Percentiles rank a stretch among this genome's conserved stretches.
These are phyloP conservation scores for Capsicum baccatum DNA, from an alignment of 257 asterid genomes.

Conservation along the genomic window DNA sequence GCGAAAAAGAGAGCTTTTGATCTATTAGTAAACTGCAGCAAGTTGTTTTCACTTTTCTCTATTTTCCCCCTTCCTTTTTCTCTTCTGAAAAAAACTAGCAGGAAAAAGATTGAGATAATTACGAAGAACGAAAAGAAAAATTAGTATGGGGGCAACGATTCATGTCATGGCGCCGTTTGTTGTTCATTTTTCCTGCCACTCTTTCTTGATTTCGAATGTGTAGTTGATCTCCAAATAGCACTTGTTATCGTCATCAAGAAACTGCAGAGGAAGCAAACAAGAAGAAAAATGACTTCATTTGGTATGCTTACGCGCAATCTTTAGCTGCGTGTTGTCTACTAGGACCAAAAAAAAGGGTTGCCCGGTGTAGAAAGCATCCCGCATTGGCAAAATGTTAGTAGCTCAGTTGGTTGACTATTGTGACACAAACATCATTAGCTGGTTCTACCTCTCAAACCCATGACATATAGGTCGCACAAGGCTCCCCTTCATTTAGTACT, in stretches of 20 bases:
- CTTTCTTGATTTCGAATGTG: slow-evolving; percentile 90
- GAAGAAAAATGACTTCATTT: not conserved
- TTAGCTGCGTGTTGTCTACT: not conserved
- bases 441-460: not conserved
- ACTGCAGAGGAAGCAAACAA: slow-evolving; percentile 48
- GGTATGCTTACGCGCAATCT: not conserved
- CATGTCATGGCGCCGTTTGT: not conserved
- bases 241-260: slow-evolving; percentile 85
- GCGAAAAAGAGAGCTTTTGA: not conserved
- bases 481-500: not conserved
- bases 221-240: slow-evolving; percentile 98
- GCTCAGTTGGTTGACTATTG: not conserved
- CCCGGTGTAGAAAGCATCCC: not conserved
- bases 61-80: slow-evolving; percentile 1
- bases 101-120: slow-evolving; percentile 31
- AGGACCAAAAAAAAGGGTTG: not conserved
- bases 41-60: not conserved
- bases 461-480: not conserved
- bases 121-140: slow-evolving; percentile 33
- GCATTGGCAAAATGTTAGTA: not conserved
- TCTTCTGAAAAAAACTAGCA: slow-evolving; percentile 31
- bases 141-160: slow-evolving; percentile 19
- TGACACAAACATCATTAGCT: not conserved
- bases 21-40: slow-evolving; percentile 25
- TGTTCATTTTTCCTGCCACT: slow-evolving; percentile 58